Conservation (phyloP, 306 rosid genomes). For the Crotalaria pallida region DNA sequence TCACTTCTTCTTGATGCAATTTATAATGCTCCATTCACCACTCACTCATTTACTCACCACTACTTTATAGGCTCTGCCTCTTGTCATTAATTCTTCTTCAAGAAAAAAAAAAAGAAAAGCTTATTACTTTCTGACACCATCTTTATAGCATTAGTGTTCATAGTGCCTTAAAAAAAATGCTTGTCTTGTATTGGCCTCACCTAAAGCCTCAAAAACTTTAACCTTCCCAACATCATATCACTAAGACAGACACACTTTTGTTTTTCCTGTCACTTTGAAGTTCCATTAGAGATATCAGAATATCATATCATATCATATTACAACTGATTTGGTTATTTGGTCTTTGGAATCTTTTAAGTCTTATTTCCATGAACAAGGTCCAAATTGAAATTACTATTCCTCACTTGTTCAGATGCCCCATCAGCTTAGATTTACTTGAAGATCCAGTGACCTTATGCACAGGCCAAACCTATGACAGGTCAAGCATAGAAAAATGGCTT, state of each 20-base stretch:
- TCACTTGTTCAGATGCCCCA: constrained; percentile 79
- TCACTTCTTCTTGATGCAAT: constrained; percentile 8
- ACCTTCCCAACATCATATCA: constrained; percentile 3
- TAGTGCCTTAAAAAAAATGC: constrained; percentile 31
- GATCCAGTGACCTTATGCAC: constrained; percentile 89
- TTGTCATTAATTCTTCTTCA: constrained; percentile 21
- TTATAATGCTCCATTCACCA: constrained; percentile 15
- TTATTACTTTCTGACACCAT: constrained; percentile 32
- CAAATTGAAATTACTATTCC: constrained; percentile 57
- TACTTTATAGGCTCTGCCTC: constrained; percentile 18
- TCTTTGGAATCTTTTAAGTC: constrained; percentile 1
- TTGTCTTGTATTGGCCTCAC: constrained; percentile 25
- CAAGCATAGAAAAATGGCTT: constrained; percentile 81
- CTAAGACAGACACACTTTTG: constrained; percentile 14
- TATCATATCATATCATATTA: not conserved
- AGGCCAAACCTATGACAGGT: constrained; percentile 89
- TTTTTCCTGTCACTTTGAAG: constrained; percentile 26
- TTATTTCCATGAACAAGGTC: constrained; percentile 52
- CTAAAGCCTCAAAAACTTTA: constrained; percentile 28
- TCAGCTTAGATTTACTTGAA: constrained; percentile 78
- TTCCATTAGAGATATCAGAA: not conserved
- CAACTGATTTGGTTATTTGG: not conserved
- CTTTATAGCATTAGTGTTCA: constrained; percentile 27
- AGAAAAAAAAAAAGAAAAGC: constrained; percentile 10
- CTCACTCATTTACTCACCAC: not conserved